phyloP scores from a whole-genome alignment of 2,329 filamentous ascomycete genomes.

The Coleophoma eucalyptorum region DNA sequence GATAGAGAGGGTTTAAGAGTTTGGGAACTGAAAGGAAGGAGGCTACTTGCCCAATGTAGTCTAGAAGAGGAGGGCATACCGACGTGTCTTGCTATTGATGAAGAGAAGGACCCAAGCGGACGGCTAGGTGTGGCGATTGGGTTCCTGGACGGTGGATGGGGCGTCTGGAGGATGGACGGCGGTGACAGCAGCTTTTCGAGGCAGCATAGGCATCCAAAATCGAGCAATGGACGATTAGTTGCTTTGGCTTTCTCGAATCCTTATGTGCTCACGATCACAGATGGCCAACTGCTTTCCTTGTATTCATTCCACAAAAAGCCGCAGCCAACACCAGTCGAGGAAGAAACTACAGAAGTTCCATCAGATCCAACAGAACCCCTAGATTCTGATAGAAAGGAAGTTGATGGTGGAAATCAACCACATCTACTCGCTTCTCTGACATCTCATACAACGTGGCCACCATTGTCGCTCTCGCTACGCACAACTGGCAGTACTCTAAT shows the following conservation, averaged over 20 bases:
- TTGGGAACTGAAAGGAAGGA: conserved; percentile 68
- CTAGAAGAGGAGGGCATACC: conserved; percentile 39
- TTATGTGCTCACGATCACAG: conserved; percentile 76
- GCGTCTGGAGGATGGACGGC: conserved; percentile 60
- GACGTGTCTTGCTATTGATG: conserved; percentile 64
- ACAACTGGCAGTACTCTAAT: conserved; percentile 59
- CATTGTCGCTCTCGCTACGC: conserved; percentile 81
- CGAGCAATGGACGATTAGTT: conserved; percentile 44
- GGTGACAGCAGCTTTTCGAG: conserved; percentile 23
- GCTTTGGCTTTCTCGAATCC: conserved; percentile 70
- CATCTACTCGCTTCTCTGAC: conserved; percentile 71
- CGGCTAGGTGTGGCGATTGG: conserved; percentile 62
- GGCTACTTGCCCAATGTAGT: conserved; percentile 49
- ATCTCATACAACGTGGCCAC: conserved; percentile 75
- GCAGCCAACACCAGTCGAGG: conserved; percentile 5
- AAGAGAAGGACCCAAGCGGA: conserved; percentile 36
- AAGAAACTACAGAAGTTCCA: neutral
- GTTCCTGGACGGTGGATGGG: conserved; percentile 68
- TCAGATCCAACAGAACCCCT: too few relatives aligned
- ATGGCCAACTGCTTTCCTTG: conserved; percentile 68
- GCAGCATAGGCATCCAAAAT: conserved; percentile 18
- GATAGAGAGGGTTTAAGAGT: conserved; percentile 72
- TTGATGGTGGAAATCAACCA: conserved; percentile 8
- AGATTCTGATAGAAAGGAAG: too few relatives aligned
- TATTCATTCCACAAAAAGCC: conserved; percentile 53